Base-by-base conservation (phyloP, 768 basidiomycete genomes). In the Pulveroboletus sp. region DNA sequence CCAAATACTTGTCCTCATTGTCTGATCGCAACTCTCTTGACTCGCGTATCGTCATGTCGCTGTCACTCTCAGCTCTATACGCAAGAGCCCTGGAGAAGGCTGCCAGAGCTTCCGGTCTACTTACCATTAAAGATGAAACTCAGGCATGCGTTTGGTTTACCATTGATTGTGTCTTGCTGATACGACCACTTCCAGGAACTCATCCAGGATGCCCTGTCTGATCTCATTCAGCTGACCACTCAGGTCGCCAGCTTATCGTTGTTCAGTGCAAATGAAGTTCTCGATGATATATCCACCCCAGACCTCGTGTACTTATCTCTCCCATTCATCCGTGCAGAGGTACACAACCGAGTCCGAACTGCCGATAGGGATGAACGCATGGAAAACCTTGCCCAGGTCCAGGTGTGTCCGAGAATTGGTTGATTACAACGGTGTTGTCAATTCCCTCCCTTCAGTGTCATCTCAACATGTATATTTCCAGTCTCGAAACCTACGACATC, bases 211-310 rank as follows among this genome's bases (percentile, higher is more conserved):
- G 72, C 80, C 36, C 63, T 86, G 43, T 63, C 66, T 7, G 81
- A 90, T 69, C 70, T 93, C 25, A 69, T 70, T 21, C 68, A 71
- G 36, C 66, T 88, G 33, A 69, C 72, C 39, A 69, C 75, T 27
- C 77, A 81, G 21, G 74, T 92, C 47, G 56, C 75, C 21, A 75
- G 74, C 33, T 72, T 94, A 37, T 78, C 81, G 0, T 68, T 94
- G 31, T 92, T 94, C 70, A 93, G 90, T 49, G 73, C 84, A 4
- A 94, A 94, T 59, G 92, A 95, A 60, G 75, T 74, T 0, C 70
- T 93, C 16, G 87, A 91, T 38, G 92, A 95, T 64, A 82, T 95
- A 47, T 74, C 87, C 3, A 90, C 91, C 2, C 69, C 74, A 29
- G 82, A 93, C 69, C 69, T 94, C 31, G 69, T 85, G 2, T 94